These are phyloP conservation scores for Epithele typhae DNA, from an alignment of 768 basidiomycete species.

Conservation along the genomic window DNA sequence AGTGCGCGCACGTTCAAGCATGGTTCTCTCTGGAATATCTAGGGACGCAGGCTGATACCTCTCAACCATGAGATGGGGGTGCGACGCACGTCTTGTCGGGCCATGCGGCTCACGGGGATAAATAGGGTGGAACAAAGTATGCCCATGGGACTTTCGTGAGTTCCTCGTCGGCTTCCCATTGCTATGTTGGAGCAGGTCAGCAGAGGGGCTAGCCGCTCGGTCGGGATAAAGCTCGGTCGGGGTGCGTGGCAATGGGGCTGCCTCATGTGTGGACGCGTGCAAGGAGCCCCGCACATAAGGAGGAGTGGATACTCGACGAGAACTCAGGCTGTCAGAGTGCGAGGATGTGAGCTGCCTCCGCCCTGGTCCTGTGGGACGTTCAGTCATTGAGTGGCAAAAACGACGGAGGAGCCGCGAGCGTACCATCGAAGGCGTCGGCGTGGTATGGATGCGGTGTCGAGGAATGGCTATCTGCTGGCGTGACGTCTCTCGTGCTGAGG, in stretches of 20 bases:
- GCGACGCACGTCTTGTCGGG: too few species aligned
- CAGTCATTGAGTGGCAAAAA: neutral
- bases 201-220: conserved; percentile 11
- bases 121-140: conserved; percentile 9
- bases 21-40: conserved; percentile 24
- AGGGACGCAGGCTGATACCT: conserved; percentile 24
- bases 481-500: conserved; percentile 10
- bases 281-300: too few species aligned
- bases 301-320: conserved; percentile 2
- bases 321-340: conserved; percentile 8
- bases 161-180: conserved; percentile 18
- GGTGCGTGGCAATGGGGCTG: conserved; percentile 5
- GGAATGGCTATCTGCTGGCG: conserved; percentile 13
- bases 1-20: conserved; percentile 56
- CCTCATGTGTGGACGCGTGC: neutral
- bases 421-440: conserved; percentile 15
- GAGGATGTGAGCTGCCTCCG: neutral
- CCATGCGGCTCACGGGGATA: conserved; percentile 9
- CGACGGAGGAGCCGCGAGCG: neutral
- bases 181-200: conserved; percentile 9
- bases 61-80: too few species aligned
- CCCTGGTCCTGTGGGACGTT: conserved; percentile 5
- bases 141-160: conserved; percentile 13
- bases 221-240: conserved; percentile 14
- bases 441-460: conserved; percentile 7